Base-by-base conservation (phyloP, 1,284 basidiomycete species). In the Pseudozyma tsukubaensis region DNA sequence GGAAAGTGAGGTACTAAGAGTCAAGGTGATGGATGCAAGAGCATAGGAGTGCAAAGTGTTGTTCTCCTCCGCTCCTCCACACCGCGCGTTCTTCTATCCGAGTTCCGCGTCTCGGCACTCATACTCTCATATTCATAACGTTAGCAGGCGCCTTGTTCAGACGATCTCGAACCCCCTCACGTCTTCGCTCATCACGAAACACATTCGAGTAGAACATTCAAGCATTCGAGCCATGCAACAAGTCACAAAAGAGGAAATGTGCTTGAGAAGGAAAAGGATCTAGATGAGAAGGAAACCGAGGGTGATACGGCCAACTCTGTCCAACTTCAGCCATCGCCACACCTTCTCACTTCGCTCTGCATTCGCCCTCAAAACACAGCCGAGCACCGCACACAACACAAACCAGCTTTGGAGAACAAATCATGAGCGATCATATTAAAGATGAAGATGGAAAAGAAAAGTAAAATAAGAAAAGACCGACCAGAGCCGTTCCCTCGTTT, bases 71-170 rank as follows among this genome's bases (percentile, higher is more conserved):
- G 44, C 39, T 43, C 19, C 40, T n/a, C n/a, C 43, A 32, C 11
- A 49, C 35, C 37, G 14, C 29, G 45, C 16, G 37, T 57, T 55
- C 58, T 60, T 67, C 55, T 58, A 32, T 24, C 65, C 65, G 59
- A 68, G 7, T 61, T 50, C 65, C 54, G 65, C 43, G 29, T 35
- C 24, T 29, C 24, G 24, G 24, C 24, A 29, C 24, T 29, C 24
- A 29, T 6, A 29, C 24, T 6, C 24, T 29, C 24, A 29, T 29
- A 6, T 44, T 44, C 52, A n/a, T n/a, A 8, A 10, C 42, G 3
- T 9, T 3, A 18, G 19, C 44, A 19, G 16, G 39, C 37, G 39
- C 42, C 50, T 29, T 29, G 24, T 3, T 6, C 3, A 29, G 3
- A 29, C 24, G 24, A 29, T 29, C 24, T 29, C 24, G 24, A 29